phyloP scores from a whole-genome alignment of 2,329 filamentous ascomycete species.

The Thielaviopsis musarum region DNA sequence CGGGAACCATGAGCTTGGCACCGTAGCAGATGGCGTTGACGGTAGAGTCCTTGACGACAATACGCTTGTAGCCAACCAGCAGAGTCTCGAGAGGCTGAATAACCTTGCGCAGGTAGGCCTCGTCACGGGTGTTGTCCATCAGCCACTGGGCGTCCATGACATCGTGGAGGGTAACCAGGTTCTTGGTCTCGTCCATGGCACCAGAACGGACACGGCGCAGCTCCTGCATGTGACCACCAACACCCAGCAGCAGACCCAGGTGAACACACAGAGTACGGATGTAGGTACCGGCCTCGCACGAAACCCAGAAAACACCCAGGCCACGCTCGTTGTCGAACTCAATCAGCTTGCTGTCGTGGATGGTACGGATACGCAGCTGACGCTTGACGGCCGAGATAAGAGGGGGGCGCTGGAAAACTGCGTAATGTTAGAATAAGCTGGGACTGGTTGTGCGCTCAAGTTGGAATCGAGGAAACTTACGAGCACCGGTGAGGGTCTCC shows the following conservation, averaged over 20 bases:
- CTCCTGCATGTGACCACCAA: conserved; percentile 97
- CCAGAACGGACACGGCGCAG: conserved; percentile 83
- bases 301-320: conserved; percentile 97
- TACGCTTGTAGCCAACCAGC: conserved; percentile 82
- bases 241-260: conserved; percentile 56
- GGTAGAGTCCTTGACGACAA: conserved; percentile 71
- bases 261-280: conserved; percentile 97
- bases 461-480: conserved; percentile 1
- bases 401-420: conserved; percentile 56
- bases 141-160: conserved; percentile 90
- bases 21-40: conserved; percentile 98
- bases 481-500: conserved; percentile 87
- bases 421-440: not conserved
- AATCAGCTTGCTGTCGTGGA: conserved; percentile 89
- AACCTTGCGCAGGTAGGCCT: conserved; percentile 78
- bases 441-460: not conserved
- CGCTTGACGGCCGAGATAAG: conserved; percentile 98
- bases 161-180: conserved; percentile 75
- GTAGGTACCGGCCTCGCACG: conserved; percentile 92
- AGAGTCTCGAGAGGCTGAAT: conserved; percentile 88
- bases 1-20: conserved; percentile 97
- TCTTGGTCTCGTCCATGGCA: conserved; percentile 83
- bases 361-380: conserved; percentile 93
- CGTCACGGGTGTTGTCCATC: conserved; percentile 89
- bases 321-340: conserved; percentile 99